Conservation (phyloP, 2,329 filamentous ascomycete species). For the Alternaria burnsii region DNA sequence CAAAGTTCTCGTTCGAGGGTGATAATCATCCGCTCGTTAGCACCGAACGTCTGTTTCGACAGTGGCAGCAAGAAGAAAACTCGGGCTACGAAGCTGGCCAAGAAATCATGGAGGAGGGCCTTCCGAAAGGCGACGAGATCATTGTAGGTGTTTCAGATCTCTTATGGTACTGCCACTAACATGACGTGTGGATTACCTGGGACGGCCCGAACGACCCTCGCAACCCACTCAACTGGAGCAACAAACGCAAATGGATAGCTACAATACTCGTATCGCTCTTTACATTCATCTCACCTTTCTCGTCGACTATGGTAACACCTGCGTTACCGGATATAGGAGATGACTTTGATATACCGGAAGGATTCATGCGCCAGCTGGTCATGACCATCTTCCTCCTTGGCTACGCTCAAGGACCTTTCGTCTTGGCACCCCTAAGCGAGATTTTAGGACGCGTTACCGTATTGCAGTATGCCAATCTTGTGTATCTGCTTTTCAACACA, state of each 20-base stretch:
- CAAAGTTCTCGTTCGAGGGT: constrained; percentile 32
- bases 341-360: constrained; percentile 44
- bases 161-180: constrained; percentile 13
- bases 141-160: constrained; percentile 19
- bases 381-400: constrained; percentile 51
- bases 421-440: constrained; percentile 48
- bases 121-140: constrained; percentile 23
- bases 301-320: constrained; percentile 51
- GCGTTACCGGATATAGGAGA: constrained; percentile 39
- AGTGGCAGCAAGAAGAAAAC: constrained; percentile 25
- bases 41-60: constrained; percentile 30
- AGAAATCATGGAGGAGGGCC: constrained; percentile 9
- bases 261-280: constrained; percentile 55
- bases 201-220: constrained; percentile 56
- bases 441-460: constrained; percentile 48
- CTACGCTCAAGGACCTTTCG: constrained; percentile 49
- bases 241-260: constrained; percentile 55
- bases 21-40: constrained; percentile 27
- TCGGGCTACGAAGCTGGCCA: constrained; percentile 18
- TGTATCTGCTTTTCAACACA: constrained; percentile 47
- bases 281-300: constrained; percentile 51
- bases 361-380: constrained; percentile 41
- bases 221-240: constrained; percentile 59
- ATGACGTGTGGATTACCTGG: constrained; percentile 49
- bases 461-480: constrained; percentile 45